Conservation (phyloP, 139 green algal genomes). For the Chlamydomonas incerta region DNA sequence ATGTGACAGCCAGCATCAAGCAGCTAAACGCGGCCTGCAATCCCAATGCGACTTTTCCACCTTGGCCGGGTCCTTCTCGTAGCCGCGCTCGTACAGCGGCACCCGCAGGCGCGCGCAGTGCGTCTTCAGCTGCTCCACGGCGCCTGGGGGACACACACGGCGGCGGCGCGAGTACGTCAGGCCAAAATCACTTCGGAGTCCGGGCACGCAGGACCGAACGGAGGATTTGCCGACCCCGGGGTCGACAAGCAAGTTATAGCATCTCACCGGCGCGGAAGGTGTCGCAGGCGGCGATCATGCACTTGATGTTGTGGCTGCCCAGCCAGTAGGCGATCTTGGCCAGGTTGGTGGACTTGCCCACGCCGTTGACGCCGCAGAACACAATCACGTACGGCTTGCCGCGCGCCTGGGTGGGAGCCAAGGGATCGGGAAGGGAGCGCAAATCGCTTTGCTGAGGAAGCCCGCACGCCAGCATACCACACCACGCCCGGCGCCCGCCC, state of each 20-base stretch:
- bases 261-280: conserved; percentile 87
- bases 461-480: no score
- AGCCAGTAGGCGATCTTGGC: conserved; percentile 99
- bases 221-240: no score
- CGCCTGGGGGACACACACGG: conserved; percentile 76
- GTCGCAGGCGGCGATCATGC: conserved; percentile 95
- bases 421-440: no score
- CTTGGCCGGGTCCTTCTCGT: conserved; percentile 97
- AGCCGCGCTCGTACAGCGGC: conserved; percentile 96
- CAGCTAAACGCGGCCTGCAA: no score
- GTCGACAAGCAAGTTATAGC: no score
- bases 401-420: conserved; percentile 62
- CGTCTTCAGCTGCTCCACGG: conserved; percentile 98
- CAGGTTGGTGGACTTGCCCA: conserved; percentile 99
- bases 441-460: no score
- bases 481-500: no score
- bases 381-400: conserved; percentile 95
- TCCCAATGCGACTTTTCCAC: no score
- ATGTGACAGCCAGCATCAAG: no score
- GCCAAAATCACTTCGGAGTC: no score
- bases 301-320: conserved; percentile 66
- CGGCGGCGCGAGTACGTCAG: no score
- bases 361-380: conserved; percentile 99
- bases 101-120: conserved; percentile 91
- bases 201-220: no score